phyloP scores from a whole-genome alignment of 2,329 filamentous ascomycete genomes.

The Fusarium tupiense region DNA sequence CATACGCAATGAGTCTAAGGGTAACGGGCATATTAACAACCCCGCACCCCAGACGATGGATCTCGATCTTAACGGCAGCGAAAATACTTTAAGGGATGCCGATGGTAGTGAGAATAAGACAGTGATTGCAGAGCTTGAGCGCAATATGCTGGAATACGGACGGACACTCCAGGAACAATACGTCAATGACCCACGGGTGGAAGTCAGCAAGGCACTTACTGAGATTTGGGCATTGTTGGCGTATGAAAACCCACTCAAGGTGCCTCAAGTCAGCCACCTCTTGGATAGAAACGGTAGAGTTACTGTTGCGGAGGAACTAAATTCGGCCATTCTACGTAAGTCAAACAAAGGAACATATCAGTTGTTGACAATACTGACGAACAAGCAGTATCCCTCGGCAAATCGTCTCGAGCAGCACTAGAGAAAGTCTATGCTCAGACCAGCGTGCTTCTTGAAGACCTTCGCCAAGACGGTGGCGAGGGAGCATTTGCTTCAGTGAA shows the following conservation, averaged over 20 bases:
- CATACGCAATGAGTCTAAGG: constrained; percentile 56
- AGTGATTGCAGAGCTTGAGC: constrained; percentile 62
- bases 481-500: constrained; percentile 80
- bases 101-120: constrained; percentile 55
- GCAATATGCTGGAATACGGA: constrained; percentile 81
- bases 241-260: constrained; percentile 82
- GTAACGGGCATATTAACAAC: constrained; percentile 53
- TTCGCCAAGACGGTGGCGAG: constrained; percentile 80
- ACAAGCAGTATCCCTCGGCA: constrained; percentile 81
- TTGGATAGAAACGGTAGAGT: constrained; percentile 79
- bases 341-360: constrained; percentile 30
- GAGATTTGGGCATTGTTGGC: constrained; percentile 91
- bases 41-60: constrained; percentile 63
- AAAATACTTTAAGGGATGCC: constrained; percentile 56
- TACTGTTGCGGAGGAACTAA: constrained; percentile 89
- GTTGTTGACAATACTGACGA: constrained; percentile 28
- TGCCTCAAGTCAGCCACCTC: constrained; percentile 77
- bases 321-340: constrained; percentile 89
- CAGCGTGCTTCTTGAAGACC: constrained; percentile 82
- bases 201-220: constrained; percentile 77
- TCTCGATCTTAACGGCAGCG: constrained; percentile 61
- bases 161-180: constrained; percentile 82
- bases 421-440: constrained; percentile 90
- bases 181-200: constrained; percentile 72
- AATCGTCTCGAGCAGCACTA: constrained; percentile 85